phyloP scores from a whole-genome alignment of 73 alveolate genomes.

The Halteria grandinella region DNA sequence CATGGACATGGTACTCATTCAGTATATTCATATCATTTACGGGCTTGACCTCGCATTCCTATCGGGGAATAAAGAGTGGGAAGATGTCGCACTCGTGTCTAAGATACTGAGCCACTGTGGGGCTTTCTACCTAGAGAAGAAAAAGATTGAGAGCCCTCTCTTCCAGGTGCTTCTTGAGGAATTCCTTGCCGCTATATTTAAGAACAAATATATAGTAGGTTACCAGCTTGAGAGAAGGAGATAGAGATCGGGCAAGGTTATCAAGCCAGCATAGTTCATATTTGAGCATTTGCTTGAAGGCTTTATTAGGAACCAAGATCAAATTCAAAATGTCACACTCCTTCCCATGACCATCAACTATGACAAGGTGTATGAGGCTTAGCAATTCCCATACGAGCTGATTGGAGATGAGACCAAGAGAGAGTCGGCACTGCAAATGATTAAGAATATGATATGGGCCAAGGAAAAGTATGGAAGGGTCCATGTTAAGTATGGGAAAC shows the following conservation, averaged over 20 bases:
- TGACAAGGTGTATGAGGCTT: constrained; percentile 89
- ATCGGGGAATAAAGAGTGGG: constrained; percentile 86
- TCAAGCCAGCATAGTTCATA: constrained; percentile 81
- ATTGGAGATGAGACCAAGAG: constrained; percentile 89
- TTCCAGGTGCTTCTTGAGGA: constrained; percentile 80
- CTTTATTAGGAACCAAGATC: constrained; percentile 55
- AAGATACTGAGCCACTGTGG: constrained; percentile 82
- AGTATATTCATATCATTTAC: constrained; percentile 78
- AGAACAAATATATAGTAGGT: constrained; percentile 72
- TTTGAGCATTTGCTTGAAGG: constrained; percentile 77
- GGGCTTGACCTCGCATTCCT: constrained; percentile 82
- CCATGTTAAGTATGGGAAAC: constrained; percentile 74
- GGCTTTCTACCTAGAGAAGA: constrained; percentile 80
- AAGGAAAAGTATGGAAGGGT: constrained; percentile 76
- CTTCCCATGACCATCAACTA: constrained; percentile 90
- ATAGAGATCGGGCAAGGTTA: constrained; percentile 86
- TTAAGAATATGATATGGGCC: constrained; percentile 48
- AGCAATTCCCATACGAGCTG: constrained; percentile 89
- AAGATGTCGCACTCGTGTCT: constrained; percentile 73
- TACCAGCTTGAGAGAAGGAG: constrained; percentile 92
- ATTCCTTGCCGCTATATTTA: constrained; percentile 68
- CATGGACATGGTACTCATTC: constrained; percentile 80
- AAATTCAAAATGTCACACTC: constrained; percentile 73
- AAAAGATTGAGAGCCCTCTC: constrained; percentile 63
- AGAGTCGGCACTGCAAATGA: constrained; percentile 79